Conservation (phyloP, 441 rosid species). For the Geranium incanum region DNA sequence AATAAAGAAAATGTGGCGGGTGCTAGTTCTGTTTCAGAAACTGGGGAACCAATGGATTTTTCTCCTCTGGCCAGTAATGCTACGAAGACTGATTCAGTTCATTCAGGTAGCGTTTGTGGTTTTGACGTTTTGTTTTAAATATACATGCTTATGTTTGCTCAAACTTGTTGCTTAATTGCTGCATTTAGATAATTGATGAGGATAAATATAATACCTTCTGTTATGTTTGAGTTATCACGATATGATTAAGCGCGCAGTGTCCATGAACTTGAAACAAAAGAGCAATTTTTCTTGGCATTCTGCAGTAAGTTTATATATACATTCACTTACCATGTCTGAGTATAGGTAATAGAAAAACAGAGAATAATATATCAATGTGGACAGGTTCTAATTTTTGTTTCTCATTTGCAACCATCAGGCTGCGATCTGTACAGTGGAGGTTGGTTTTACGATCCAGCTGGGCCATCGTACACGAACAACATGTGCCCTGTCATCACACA, state of each 20-base stretch:
- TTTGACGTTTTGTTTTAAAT: not conserved
- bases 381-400: constrained; percentile 12
- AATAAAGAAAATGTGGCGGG: constrained; percentile 20
- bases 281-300: no score
- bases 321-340: no score
- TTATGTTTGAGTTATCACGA: not conserved
- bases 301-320: no score
- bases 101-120: constrained; percentile 32
- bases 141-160: not conserved
- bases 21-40: constrained; percentile 16
- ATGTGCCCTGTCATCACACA: constrained; percentile 78
- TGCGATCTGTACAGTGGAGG: constrained; percentile 76
- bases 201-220: not conserved
- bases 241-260: no score
- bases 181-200: not conserved
- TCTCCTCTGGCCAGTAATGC: constrained; percentile 21
- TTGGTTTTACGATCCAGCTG: constrained; percentile 74
- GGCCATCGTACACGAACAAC: constrained; percentile 80
- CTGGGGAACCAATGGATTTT: constrained; percentile 13
- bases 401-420: constrained; percentile 29
- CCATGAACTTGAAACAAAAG: no score
- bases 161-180: not conserved
- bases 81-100: constrained; percentile 28
- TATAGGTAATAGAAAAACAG: no score
- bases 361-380: no score